Conservation (phyloP, 139 green algal species). For the Microglena sp. region DNA sequence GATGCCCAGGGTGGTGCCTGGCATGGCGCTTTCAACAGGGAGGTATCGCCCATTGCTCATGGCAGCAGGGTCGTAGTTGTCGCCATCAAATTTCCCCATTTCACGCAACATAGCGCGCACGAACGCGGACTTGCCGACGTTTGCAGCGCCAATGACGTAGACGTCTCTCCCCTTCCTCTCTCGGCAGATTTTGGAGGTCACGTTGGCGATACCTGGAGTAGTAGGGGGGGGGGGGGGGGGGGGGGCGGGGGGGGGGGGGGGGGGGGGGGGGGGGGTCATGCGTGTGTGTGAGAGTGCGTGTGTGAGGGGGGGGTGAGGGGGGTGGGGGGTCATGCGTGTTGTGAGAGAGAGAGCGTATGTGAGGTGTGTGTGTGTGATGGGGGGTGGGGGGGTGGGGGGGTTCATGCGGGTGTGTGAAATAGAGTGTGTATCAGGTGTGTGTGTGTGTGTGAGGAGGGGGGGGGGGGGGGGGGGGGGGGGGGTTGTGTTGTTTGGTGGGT, state of each 20-base stretch:
- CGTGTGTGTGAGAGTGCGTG: too few species aligned
- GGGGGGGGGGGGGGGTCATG: too few species aligned
- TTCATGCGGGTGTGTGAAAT: too few species aligned
- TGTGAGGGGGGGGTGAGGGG: too few species aligned
- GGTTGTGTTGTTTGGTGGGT: too few species aligned
- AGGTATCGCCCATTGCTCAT: conserved; percentile 34
- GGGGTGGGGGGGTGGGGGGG: too few species aligned
- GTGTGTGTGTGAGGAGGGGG: too few species aligned
- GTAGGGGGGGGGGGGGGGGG: background rate
- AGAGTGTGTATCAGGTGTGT: too few species aligned
- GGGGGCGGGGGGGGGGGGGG: background rate
- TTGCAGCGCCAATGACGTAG: conserved; percentile 89
- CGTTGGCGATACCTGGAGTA: conserved; percentile 40
- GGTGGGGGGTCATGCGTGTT: too few species aligned
- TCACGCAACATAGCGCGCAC: conserved; percentile 63
- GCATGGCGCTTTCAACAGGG: conserved; percentile 82
- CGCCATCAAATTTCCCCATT: conserved; percentile 43
- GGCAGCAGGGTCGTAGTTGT: conserved; percentile 46
- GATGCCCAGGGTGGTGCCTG: conserved; percentile 83
- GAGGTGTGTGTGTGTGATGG: too few species aligned
- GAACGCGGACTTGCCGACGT: conserved; percentile 95
- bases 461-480: too few species aligned
- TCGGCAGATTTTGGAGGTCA: conserved; percentile 38
- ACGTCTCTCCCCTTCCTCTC: conserved; percentile 81
- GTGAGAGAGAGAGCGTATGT: too few species aligned